Evolutionary conservation across 1,139 yeast species (phyloP).

Genomic region (Tardiomyces depauwii): DNA sequence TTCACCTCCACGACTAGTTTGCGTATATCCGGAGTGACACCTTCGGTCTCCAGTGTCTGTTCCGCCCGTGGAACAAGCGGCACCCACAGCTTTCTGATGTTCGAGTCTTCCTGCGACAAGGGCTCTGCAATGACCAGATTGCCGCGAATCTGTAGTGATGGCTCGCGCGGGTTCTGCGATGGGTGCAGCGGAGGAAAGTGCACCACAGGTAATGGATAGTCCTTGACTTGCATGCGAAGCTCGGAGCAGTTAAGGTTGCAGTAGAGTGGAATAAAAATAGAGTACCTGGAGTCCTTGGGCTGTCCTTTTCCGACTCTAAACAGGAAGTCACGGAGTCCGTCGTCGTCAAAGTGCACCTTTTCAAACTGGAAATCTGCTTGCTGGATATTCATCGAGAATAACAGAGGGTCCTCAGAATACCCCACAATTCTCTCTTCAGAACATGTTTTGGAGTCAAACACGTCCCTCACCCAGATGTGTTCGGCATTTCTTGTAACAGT

Average conservation of each 20-base stretch:
- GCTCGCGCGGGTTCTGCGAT: slow-evolving; percentile 23
- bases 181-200: slow-evolving; percentile 30
- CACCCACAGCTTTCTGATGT: slow-evolving; percentile 49
- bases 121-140: slow-evolving; percentile 48
- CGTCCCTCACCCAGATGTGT: slow-evolving; percentile 39
- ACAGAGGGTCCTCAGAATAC: slow-evolving; percentile 50
- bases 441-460: slow-evolving; percentile 33
- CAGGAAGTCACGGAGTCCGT: slow-evolving; percentile 47
- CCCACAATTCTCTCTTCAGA: slow-evolving; percentile 45
- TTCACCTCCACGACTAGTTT: slow-evolving; percentile 53
- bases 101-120: slow-evolving; percentile 32
- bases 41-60: slow-evolving; percentile 27
- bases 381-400: slow-evolving; percentile 46
- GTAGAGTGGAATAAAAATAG: slow-evolving; percentile 56
- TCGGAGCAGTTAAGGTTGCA: slow-evolving; percentile 40
- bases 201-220: slow-evolving; percentile 53
- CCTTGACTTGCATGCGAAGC: slow-evolving; percentile 46
- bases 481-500: slow-evolving; percentile 41
- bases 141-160: slow-evolving; percentile 33
- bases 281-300: slow-evolving; percentile 58
- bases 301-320: slow-evolving; percentile 72
- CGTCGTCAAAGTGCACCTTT: slow-evolving; percentile 45
- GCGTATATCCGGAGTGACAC: slow-evolving; percentile 13
- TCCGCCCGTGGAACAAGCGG: slow-evolving; percentile 41
- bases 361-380: slow-evolving; percentile 43